phyloP scores from a whole-genome alignment of 1,284 basidiomycete genomes.

The Grifola frondosa region DNA sequence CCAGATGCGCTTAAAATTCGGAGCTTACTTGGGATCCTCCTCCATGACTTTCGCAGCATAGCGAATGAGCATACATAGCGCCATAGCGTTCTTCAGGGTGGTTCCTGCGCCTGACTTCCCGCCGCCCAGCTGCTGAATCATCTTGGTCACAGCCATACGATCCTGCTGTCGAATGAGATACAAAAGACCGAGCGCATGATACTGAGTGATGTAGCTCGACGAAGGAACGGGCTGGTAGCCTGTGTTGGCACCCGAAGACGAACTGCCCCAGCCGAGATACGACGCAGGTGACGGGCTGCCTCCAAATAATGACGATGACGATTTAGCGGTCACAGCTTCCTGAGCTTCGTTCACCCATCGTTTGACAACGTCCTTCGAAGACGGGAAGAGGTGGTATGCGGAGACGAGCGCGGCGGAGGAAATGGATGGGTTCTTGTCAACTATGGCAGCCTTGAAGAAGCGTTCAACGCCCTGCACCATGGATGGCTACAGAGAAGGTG shows the following conservation, averaged over 20 bases:
- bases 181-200: conserved; percentile 93
- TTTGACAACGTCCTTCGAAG: conserved; percentile 92
- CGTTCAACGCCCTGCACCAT: conserved; percentile 99
- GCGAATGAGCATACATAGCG: conserved; percentile 98
- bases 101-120: conserved; percentile 82
- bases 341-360: conserved; percentile 99
- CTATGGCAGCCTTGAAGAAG: conserved; percentile 99
- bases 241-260: conserved; percentile 45
- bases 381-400: conserved; percentile 94
- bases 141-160: conserved; percentile 98
- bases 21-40: conserved; percentile 91
- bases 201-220: conserved; percentile 93
- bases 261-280: conserved; percentile 72
- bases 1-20: neutral
- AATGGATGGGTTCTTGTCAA: conserved; percentile 95
- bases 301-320: conserved; percentile 68
- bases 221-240: conserved; percentile 82
- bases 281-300: conserved; percentile 47
- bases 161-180: conserved; percentile 97
- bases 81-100: conserved; percentile 93
- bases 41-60: conserved; percentile 98
- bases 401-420: conserved; percentile 96
- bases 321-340: conserved; percentile 92
- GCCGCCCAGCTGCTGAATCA: conserved; percentile 96
- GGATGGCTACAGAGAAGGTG: conserved; percentile 62